Percentiles rank a stretch among this genome's conserved stretches.
These are phyloP conservation scores for Lactuca sativa DNA, from an alignment of 129 eudicot genomes.

Conservation along the genomic window DNA sequence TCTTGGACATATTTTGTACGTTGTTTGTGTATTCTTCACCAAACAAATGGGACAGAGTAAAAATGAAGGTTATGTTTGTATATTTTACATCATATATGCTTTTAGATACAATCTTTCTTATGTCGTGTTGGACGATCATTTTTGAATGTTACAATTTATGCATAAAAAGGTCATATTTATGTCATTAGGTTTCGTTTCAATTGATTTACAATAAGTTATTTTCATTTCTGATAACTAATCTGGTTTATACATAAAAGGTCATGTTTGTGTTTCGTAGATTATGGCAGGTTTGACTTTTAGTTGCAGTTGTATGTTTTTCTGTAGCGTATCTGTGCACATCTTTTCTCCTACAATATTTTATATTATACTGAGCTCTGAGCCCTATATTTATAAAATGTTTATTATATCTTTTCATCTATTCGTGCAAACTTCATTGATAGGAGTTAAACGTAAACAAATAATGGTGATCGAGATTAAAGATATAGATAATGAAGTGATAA, in stretches of 20 bases:
- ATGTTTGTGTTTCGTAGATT: too few relatives aligned
- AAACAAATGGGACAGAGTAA: background rate
- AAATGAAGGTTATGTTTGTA: background rate
- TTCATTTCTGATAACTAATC: too few relatives aligned
- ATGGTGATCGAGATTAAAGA: constrained; percentile 12
- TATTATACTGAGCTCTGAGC: background rate
- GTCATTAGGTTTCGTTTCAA: too few relatives aligned
- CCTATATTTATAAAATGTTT: background rate
- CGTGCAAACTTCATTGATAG: background rate
- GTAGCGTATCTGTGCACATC: background rate
- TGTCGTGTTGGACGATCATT: too few relatives aligned
- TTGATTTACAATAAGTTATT: too few relatives aligned
- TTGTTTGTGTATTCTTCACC: background rate
- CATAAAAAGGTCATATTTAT: too few relatives aligned
- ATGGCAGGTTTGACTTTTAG: too few relatives aligned
- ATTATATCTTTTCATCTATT: background rate
- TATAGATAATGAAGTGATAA: constrained; percentile 16
- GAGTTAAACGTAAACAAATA: constrained; percentile 7
- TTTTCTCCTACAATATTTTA: background rate
- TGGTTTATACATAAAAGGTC: too few relatives aligned
- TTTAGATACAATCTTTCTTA: background rate
- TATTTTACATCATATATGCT: background rate
- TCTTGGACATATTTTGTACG: background rate
- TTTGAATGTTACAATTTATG: too few relatives aligned
- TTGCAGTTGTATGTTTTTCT: background rate